Evolutionary conservation across 1,284 basidiomycete genomes (phyloP).

Genomic region (Porogramme epimiltina): DNA sequence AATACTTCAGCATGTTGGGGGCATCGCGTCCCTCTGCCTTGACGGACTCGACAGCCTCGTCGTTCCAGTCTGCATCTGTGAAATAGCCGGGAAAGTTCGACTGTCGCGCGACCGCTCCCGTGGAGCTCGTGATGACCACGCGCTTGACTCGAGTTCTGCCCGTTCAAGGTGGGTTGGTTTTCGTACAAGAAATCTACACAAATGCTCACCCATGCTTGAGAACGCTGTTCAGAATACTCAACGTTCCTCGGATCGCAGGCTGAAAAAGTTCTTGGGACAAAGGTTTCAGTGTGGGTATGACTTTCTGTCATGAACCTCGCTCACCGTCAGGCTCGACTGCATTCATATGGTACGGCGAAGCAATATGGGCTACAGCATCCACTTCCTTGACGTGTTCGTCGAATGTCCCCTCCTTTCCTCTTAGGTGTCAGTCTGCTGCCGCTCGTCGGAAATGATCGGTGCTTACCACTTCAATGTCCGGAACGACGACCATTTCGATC

Average conservation of each 20-base stretch:
- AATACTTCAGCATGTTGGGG: constrained; percentile 45
- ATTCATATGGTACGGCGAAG: constrained; percentile 42
- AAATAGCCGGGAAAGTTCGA: constrained; percentile 24
- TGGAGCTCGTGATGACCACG: constrained; percentile 65
- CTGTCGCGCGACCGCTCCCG: constrained; percentile 41
- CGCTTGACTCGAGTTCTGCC: constrained; percentile 53
- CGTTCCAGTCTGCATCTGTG: constrained; percentile 65
- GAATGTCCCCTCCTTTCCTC: constrained; percentile 42
- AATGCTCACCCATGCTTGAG: constrained; percentile 28
- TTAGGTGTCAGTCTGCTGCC: constrained; percentile 44
- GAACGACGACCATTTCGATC: too few species aligned
- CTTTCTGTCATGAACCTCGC: too few species aligned
- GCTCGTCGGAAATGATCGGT: constrained; percentile 30
- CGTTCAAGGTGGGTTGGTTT: too few species aligned
- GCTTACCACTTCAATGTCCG: too few species aligned
- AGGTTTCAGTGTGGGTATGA: too few species aligned
- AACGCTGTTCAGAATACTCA: constrained; percentile 27
- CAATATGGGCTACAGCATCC: constrained; percentile 46
- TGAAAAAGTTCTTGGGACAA: constrained; percentile 34
- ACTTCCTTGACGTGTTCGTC: constrained; percentile 45
- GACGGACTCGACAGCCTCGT: constrained; percentile 48
- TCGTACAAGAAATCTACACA: too few species aligned
- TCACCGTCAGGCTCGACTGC: constrained; percentile 30
- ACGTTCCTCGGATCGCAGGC: constrained; percentile 32
- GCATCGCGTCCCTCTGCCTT: constrained; percentile 53